These are phyloP conservation scores for Sporisorium scitamineum DNA, from an alignment of 1,284 basidiomycete genomes.

Conservation along the genomic window DNA sequence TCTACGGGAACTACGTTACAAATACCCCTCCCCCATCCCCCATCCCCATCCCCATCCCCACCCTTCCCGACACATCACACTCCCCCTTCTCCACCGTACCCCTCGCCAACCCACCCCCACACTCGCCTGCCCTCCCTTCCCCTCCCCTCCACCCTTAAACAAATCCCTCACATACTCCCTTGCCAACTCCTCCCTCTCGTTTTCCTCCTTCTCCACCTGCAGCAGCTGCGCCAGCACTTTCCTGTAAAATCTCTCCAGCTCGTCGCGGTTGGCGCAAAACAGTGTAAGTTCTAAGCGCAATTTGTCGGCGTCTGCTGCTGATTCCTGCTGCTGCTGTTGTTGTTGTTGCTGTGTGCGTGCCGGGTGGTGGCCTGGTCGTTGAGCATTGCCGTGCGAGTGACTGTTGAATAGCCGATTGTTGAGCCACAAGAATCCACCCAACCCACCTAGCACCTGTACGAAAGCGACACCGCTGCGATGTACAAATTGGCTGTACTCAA, in stretches of 20 bases:
- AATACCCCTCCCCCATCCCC: no score
- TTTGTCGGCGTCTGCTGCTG: conserved; percentile 49
- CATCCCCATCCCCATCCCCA: no score
- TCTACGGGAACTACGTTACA: no score
- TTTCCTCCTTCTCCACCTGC: conserved; percentile 38
- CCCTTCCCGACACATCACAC: no score
- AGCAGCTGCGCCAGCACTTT: conserved; percentile 40
- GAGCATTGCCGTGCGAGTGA: conserved; percentile 22
- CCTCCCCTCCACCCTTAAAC: neutral
- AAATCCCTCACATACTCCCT: conserved; percentile 18
- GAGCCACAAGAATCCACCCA: conserved; percentile 67
- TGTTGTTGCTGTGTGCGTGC: neutral
- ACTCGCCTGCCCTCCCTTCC: conserved; percentile 24
- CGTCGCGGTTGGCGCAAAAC: conserved; percentile 55
- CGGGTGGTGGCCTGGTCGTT: neutral
- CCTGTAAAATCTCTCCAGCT: conserved; percentile 57
- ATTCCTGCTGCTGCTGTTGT: neutral
- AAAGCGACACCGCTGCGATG: conserved; percentile 66
- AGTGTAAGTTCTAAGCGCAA: conserved; percentile 52
- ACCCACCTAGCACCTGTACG: conserved; percentile 64
- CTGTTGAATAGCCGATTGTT: conserved; percentile 65
- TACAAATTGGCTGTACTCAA: conserved; percentile 67
- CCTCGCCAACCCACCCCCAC: conserved; percentile 6
- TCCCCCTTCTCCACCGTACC: neutral
- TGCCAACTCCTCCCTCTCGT: conserved; percentile 15